A percentile compares a stretch with the other conserved stretches of the same genome.
phyloP scores from a whole-genome alignment of 2,329 filamentous ascomycete genomes.

The Aspergillus puulaauensis region DNA sequence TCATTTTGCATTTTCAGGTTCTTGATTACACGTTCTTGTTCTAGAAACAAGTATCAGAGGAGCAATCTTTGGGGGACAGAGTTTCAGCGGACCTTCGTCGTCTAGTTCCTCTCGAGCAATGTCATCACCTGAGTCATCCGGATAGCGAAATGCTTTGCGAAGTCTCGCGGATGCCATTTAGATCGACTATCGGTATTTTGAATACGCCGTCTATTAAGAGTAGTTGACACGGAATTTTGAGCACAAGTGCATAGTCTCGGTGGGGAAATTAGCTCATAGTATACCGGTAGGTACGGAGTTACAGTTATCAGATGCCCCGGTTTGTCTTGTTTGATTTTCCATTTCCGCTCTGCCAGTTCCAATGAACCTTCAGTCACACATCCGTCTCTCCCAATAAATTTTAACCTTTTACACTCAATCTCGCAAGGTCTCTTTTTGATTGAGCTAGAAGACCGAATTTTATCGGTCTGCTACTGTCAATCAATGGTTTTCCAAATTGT shows the following conservation, averaged over 20 bases:
- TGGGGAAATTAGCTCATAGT: not conserved
- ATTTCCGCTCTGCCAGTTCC: slow-evolving; percentile 4
- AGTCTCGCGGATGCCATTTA: slow-evolving; percentile 61
- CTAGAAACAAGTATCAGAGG: slow-evolving; percentile 21
- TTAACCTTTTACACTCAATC: not conserved
- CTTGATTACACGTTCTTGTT: slow-evolving; percentile 44
- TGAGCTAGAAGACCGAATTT: not conserved
- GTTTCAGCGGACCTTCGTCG: slow-evolving; percentile 62
- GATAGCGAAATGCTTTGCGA: slow-evolving; percentile 76
- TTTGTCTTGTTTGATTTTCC: slow-evolving; percentile 20
- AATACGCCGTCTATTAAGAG: not conserved
- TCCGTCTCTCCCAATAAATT: not conserved
- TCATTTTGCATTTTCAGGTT: slow-evolving; percentile 38
- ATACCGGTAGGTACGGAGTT: not conserved
- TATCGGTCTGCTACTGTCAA: not conserved
- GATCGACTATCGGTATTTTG: not conserved
- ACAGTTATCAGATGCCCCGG: not conserved
- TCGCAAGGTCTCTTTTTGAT: not conserved
- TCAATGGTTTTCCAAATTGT: slow-evolving; percentile 19
- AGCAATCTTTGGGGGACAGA: not conserved
- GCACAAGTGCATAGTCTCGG: not conserved
- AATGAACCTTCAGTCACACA: not conserved
- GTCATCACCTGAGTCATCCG: slow-evolving; percentile 56
- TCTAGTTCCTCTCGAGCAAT: slow-evolving; percentile 66
- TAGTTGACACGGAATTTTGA: not conserved